These are phyloP conservation scores for Trichoderma guizhouense DNA, from an alignment of 2,329 filamentous ascomycete species.

Conservation along the genomic window DNA sequence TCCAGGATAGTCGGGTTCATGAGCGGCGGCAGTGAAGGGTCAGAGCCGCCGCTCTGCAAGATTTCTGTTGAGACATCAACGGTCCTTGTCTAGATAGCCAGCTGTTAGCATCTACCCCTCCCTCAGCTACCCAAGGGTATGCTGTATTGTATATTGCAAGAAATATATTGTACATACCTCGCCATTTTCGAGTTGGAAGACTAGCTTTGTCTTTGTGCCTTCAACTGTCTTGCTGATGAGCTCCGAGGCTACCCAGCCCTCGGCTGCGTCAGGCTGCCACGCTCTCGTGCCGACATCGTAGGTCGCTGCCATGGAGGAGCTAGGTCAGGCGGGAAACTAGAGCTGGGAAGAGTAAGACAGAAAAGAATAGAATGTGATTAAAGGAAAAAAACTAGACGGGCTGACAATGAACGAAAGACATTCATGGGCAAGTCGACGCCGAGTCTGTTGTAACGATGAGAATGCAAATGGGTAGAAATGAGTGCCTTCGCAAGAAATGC, in stretches of 20 bases:
- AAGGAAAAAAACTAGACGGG: constrained; percentile 10
- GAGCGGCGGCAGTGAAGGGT: constrained; percentile 78
- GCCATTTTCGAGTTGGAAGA: constrained; percentile 88
- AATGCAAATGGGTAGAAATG: constrained; percentile 16
- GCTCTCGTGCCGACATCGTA: constrained; percentile 96
- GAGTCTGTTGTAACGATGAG: not conserved
- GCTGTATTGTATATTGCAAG: not conserved
- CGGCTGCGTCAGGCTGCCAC: constrained; percentile 94
- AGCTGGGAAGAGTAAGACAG: constrained; percentile 14
- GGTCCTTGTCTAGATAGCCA: constrained; percentile 62
- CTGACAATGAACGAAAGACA: constrained; percentile 13
- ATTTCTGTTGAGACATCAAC: constrained; percentile 74
- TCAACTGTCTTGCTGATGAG: constrained; percentile 80
- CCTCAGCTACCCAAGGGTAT: not conserved
- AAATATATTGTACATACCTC: constrained; percentile 59
- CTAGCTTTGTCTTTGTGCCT: constrained; percentile 80
- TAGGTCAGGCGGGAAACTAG: constrained; percentile 12
- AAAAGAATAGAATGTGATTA: not conserved
- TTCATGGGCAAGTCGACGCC: constrained; percentile 16
- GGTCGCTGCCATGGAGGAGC: constrained; percentile 72
- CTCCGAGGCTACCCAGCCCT: constrained; percentile 97
- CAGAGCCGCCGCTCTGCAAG: constrained; percentile 67
- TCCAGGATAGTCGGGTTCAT: constrained; percentile 99
- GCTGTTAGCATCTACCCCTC: not conserved
- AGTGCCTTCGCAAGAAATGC: constrained; percentile 20